phyloP scores from a whole-genome alignment of 2,329 filamentous ascomycete genomes.

The Paecilomyces formosus region DNA sequence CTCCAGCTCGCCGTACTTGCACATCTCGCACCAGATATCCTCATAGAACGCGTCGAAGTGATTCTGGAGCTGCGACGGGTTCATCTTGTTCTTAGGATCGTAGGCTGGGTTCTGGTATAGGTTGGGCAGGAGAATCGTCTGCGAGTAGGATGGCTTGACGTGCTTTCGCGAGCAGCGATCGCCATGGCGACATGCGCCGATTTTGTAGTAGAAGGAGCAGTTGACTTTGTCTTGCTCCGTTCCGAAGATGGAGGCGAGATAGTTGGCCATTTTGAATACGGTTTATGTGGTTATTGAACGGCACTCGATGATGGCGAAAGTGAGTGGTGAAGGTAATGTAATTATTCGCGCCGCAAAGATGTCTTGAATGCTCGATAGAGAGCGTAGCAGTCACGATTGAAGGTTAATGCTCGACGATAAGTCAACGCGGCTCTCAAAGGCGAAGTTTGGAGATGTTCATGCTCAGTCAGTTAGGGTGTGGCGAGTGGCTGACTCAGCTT shows the following conservation, averaged over 20 bases:
- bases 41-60: conserved; percentile 99
- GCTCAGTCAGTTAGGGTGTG: neutral
- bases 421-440: neutral
- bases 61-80: conserved; percentile 89
- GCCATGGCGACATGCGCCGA: conserved; percentile 95
- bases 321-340: neutral
- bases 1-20: conserved; percentile 95
- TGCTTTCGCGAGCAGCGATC: conserved; percentile 98
- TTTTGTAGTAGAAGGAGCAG: conserved; percentile 99
- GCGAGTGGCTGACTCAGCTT: neutral
- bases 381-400: neutral
- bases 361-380: neutral
- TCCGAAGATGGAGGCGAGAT: conserved; percentile 98
- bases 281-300: neutral
- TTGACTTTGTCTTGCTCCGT: conserved; percentile 99
- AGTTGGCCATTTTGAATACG: conserved; percentile 71
- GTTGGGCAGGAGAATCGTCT: conserved; percentile 96
- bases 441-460: neutral
- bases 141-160: conserved; percentile 96
- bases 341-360: neutral
- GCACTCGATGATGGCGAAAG: neutral
- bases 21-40: conserved; percentile 99
- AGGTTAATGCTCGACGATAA: neutral
- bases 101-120: conserved; percentile 98
- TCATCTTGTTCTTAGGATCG: conserved; percentile 96